Evolutionary conservation across 331 rosid species (phyloP).

Genomic region (Acacia pycnantha): DNA sequence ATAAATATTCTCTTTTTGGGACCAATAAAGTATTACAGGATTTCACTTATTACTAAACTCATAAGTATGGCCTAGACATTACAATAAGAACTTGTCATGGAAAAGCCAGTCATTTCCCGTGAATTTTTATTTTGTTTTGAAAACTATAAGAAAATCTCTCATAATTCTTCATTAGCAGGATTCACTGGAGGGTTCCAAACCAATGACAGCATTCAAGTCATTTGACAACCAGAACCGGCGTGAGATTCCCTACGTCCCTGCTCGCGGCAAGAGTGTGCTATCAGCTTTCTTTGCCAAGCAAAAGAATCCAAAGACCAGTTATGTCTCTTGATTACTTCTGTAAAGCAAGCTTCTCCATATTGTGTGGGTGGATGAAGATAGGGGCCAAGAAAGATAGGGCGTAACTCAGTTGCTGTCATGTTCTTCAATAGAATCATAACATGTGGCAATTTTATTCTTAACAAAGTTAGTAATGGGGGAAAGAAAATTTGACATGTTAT

Average conservation of each 20-base stretch:
- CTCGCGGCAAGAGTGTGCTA: constrained; percentile 85
- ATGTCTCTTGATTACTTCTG: constrained; percentile 40
- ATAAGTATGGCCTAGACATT: neutral
- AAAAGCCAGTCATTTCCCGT: neutral
- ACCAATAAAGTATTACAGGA: neutral
- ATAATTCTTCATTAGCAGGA: constrained; percentile 48
- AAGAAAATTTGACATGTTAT: neutral
- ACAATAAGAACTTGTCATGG: neutral
- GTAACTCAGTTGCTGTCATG: neutral
- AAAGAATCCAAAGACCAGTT: constrained; percentile 49
- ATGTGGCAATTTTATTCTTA: neutral
- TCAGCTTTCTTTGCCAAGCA: constrained; percentile 79
- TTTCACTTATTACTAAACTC: neutral
- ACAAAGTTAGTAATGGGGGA: neutral
- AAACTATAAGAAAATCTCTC: constrained; percentile 15
- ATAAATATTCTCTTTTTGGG: neutral
- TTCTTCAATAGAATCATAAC: neutral
- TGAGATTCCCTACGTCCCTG: constrained; percentile 46
- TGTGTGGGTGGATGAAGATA: constrained; percentile 21
- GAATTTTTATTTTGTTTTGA: neutral
- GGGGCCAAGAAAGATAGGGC: neutral
- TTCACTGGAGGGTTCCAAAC: constrained; percentile 52
- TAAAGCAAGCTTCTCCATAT: constrained; percentile 9
- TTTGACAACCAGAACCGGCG: constrained; percentile 58
- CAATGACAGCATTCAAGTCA: constrained; percentile 57